Conservation (phyloP, 2,329 filamentous ascomycete species). For the Xylaria sp. region DNA sequence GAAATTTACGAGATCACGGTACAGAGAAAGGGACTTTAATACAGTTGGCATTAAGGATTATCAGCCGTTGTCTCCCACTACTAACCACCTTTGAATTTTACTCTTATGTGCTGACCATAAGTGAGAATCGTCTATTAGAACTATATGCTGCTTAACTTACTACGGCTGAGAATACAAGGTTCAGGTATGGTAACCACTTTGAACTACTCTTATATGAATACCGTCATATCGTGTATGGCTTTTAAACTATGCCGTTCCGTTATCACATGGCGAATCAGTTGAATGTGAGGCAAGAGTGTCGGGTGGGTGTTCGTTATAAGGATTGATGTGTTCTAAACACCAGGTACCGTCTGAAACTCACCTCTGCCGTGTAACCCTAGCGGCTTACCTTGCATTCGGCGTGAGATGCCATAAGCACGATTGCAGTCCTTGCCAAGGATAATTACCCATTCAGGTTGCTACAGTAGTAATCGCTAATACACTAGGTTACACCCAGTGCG, state of each 20-base stretch:
- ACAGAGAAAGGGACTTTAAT: too few relatives aligned
- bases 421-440: neutral
- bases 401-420: neutral
- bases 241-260: neutral
- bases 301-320: neutral
- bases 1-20: too few relatives aligned
- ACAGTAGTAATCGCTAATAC: neutral
- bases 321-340: neutral
- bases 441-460: neutral
- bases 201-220: too few relatives aligned
- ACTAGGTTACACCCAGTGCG: neutral
- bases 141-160: too few relatives aligned
- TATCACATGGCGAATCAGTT: neutral
- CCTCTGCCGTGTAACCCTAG: conserved; percentile 8
- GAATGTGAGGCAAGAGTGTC: neutral
- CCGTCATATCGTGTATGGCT: neutral
- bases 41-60: too few relatives aligned
- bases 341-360: neutral
- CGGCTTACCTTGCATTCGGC: conserved; percentile 4
- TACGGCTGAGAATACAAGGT: too few relatives aligned
- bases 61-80: too few relatives aligned
- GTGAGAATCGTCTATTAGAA: too few relatives aligned
- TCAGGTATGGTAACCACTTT: too few relatives aligned
- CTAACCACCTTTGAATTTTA: too few relatives aligned
- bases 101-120: too few relatives aligned